These are phyloP conservation scores for Podospora conica DNA, from an alignment of 495 filamentous ascomycete genomes.

Conservation along the genomic window DNA sequence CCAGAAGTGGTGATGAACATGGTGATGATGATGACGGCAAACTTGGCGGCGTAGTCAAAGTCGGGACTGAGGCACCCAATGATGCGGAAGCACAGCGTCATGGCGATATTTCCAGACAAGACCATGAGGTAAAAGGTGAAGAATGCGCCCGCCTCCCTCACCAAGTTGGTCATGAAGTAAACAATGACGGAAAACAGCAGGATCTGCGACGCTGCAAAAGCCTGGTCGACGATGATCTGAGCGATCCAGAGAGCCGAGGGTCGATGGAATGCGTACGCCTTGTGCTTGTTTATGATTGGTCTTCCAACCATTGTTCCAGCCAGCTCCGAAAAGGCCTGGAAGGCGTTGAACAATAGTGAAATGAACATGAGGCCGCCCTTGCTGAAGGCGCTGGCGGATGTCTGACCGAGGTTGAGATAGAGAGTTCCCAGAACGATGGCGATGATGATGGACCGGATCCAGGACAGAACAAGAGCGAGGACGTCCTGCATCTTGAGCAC, in stretches of 20 bases:
- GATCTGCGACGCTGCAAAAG: constrained; percentile 61
- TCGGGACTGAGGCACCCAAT: constrained; percentile 73
- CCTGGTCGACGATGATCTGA: constrained; percentile 71
- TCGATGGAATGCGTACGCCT: constrained; percentile 71
- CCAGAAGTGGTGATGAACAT: constrained; percentile 73
- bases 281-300: constrained; percentile 71
- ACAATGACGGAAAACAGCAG: constrained; percentile 68
- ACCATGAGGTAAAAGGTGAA: constrained; percentile 73
- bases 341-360: constrained; percentile 70
- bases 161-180: constrained; percentile 73
- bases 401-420: constrained; percentile 61
- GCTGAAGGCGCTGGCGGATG: constrained; percentile 66
- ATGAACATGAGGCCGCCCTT: constrained; percentile 74
- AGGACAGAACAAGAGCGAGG: constrained; percentile 66
- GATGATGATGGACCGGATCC: constrained; percentile 68
- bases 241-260: constrained; percentile 75
- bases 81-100: constrained; percentile 76
- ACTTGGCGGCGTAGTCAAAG: constrained; percentile 81
- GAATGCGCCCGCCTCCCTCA: constrained; percentile 62
- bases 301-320: constrained; percentile 65
- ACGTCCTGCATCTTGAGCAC: constrained; percentile 80
- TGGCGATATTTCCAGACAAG: constrained; percentile 62
- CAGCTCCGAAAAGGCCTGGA: constrained; percentile 71
- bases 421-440: constrained; percentile 74
- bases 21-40: constrained; percentile 69